Percentiles rank a stretch among this genome's conserved stretches.
These are phyloP conservation scores for Phytophthora sojae DNA, from an alignment of 352 stramenopile genomes.

Conservation along the genomic window DNA sequence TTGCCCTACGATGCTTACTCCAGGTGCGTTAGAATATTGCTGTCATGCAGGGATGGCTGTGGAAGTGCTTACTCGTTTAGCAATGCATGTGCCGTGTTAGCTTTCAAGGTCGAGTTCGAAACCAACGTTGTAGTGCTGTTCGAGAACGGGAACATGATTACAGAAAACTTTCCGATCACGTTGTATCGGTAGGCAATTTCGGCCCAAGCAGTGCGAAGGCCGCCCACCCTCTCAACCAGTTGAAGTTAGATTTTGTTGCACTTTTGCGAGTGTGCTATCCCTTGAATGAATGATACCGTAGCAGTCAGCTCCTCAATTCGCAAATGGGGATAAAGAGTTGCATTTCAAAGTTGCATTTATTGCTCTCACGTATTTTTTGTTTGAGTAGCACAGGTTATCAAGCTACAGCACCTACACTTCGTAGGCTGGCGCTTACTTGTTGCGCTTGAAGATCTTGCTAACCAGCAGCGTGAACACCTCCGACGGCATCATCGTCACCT, in stretches of 20 bases:
- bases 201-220: not conserved
- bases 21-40: conserved; percentile 42
- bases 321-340: no score
- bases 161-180: conserved; percentile 90
- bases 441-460: conserved; percentile 97
- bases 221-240: no score
- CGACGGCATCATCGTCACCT: conserved; percentile 87
- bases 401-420: not conserved
- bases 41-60: not conserved
- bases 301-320: not conserved
- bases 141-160: conserved; percentile 92
- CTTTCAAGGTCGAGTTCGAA: conserved; percentile 94
- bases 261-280: not conserved
- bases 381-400: not conserved
- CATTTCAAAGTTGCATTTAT: not conserved
- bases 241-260: not conserved
- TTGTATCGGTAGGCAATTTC: conserved; percentile 68
- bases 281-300: not conserved
- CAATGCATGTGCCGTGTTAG: conserved; percentile 35
- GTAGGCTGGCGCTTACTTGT: conserved; percentile 77
- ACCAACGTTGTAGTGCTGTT: conserved; percentile 94
- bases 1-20: conserved; percentile 90
- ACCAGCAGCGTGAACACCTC: conserved; percentile 95
- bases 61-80: not conserved
- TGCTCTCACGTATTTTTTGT: not conserved